These are phyloP conservation scores for Cladosporium cucumerinum DNA, from an alignment of 2,329 filamentous ascomycete species.

Conservation along the genomic window DNA sequence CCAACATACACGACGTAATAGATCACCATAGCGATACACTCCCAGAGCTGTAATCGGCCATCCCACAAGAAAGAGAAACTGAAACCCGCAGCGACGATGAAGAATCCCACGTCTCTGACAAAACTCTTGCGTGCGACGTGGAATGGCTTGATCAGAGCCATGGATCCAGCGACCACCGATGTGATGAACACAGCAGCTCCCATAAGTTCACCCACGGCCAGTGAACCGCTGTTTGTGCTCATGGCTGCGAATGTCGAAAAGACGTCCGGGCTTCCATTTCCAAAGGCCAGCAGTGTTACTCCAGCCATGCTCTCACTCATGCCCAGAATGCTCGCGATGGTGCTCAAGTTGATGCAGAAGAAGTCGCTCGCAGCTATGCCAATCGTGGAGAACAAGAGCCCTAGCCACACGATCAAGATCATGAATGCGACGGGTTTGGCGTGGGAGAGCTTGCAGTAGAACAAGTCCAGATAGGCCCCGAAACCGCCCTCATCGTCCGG, in stretches of 20 bases:
- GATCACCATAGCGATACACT: constrained; percentile 83
- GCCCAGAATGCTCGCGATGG: constrained; percentile 81
- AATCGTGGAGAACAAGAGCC: constrained; percentile 89
- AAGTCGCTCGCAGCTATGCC: constrained; percentile 98
- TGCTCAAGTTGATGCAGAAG: constrained; percentile 94
- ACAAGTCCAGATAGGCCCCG: constrained; percentile 81
- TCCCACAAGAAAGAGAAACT: constrained; percentile 85
- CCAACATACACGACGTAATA: constrained; percentile 89
- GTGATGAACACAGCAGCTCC: constrained; percentile 96
- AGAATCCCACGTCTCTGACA: constrained; percentile 86
- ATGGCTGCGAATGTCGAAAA: constrained; percentile 99
- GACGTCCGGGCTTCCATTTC: constrained; percentile 95
- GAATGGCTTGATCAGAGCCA: constrained; percentile 95
- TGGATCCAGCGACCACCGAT: constrained; percentile 90
- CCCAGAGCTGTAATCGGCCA: constrained; percentile 79
- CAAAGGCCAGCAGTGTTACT: constrained; percentile 93
- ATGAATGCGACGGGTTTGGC: constrained; percentile 74
- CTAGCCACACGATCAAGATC: constrained; percentile 77
- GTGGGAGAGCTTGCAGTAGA: constrained; percentile 74
- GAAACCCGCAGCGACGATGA: constrained; percentile 80
- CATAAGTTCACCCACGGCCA: constrained; percentile 92
- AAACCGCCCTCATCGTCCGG: constrained; percentile 85
- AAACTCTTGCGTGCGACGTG: constrained; percentile 86
- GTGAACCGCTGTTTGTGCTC: constrained; percentile 92
- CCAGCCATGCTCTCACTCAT: constrained; percentile 95